Evolutionary conservation across 441 rosid species (phyloP), one percentile per base, ranked within the genome.

Genomic region (Populus hybrid): DNA sequence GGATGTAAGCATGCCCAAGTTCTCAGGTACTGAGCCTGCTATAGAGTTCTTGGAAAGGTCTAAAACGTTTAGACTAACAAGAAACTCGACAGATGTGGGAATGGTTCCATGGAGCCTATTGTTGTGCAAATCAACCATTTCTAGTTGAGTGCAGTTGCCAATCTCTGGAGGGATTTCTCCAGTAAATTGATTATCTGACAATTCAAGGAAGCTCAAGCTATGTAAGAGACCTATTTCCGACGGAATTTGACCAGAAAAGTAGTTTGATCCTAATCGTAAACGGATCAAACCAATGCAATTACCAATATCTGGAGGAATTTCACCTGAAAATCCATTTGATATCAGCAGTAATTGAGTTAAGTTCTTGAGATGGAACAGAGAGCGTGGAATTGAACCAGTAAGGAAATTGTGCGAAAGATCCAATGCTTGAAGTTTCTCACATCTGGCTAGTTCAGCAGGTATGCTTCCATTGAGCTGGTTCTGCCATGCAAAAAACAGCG

Each of bases 361-460:
- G 85, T 88, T 87, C 81, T 84, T 86, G 80, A 92, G 87, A 71
- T 85, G 87, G 80, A 92, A 92, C 70, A 92, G 88, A 82, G 89
- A 74, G 57, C 75, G 71, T 9, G 96, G 96, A 73, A 92, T 79
- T 32, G 93, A 84, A 66, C 96, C 93, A 4, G 87, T 82, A 6
- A 92, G 88, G 80, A 73, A 77, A 76, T 90, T 90, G 82, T 88
- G 93, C 20, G 96, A 92, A 70, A 92, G 84, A 82, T 92, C 96
- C 85, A 92, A 75, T 40, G 91, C 86, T 83, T 92, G 85, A 77
- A 92, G 93, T 59, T 86, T 85, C 83, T 79, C 65, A 67, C 96
- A 92, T 76, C 82, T 81, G 73, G 87, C 89, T 2, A 92, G 85
- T 82, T 88, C 89, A 50, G 69, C 70, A 12, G 96, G 94, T 76